A percentile compares a stretch with the other conserved stretches of the same genome.
phyloP scores from a whole-genome alignment of 2,329 filamentous ascomycete genomes.

The Phyllosticta ampelicida region DNA sequence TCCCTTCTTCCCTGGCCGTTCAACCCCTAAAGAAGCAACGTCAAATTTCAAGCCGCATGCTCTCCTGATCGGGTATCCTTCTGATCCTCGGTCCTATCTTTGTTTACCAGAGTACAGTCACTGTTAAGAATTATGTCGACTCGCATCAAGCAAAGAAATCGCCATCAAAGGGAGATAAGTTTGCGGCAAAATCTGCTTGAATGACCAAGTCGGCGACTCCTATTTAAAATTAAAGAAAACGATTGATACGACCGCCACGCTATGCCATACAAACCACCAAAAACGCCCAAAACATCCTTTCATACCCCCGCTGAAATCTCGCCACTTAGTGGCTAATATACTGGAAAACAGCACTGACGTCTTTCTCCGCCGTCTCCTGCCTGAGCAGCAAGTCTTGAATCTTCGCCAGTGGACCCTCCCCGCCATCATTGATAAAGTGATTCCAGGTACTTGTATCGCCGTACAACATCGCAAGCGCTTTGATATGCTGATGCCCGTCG shows the following conservation, averaged over 20 bases:
- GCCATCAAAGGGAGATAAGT: not conserved
- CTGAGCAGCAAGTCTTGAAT: conserved; percentile 88
- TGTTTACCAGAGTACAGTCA: too few species aligned
- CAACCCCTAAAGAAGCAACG: too few species aligned
- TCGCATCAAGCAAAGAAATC: too few species aligned
- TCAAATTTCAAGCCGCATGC: too few species aligned
- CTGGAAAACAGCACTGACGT: conserved; percentile 93
- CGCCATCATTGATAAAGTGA: conserved; percentile 74
- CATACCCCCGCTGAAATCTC: not conserved
- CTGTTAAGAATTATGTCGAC: too few species aligned
- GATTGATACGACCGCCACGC: not conserved
- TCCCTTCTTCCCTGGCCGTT: not conserved
- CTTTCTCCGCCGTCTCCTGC: conserved; percentile 67
- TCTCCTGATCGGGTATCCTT: too few species aligned
- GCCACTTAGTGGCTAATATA: conserved; percentile 74
- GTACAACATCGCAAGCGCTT: conserved; percentile 90
- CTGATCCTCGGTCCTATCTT: too few species aligned
- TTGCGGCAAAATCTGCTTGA: not conserved
- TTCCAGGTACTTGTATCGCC: conserved; percentile 99
- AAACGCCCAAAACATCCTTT: not conserved
- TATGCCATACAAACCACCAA: not conserved
- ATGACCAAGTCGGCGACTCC: not conserved
- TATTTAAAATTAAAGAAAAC: not conserved
- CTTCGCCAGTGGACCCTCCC: conserved; percentile 53
- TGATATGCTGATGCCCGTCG: conserved; percentile 77